Evolutionary conservation across 371 early-diverging fungal genomes (phyloP).

Genomic region (Mortierella sp.): DNA sequence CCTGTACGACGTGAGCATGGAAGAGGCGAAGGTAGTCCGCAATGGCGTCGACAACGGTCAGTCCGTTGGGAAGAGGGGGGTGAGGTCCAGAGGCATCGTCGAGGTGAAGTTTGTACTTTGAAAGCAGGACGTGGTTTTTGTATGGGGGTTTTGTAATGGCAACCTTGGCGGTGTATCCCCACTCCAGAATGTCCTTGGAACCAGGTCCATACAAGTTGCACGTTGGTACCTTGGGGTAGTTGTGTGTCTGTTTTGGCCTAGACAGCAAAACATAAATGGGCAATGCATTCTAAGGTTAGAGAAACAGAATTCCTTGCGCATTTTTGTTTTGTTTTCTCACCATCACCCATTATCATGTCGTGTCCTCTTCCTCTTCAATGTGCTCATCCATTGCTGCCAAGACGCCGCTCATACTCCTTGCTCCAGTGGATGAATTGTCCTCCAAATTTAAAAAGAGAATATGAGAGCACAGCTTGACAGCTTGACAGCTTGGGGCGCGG

Average conservation of each 20-base stretch:
- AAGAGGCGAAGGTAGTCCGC: slow-evolving; percentile 63
- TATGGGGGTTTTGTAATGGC: slow-evolving; percentile 64
- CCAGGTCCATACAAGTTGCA: slow-evolving; percentile 37
- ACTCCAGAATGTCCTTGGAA: slow-evolving; percentile 40
- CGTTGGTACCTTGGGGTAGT: slow-evolving; percentile 46
- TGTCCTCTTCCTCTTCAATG: neutral
- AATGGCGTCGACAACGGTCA: slow-evolving; percentile 64
- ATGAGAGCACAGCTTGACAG: slow-evolving; percentile 8
- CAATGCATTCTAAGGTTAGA: neutral
- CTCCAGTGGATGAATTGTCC: neutral
- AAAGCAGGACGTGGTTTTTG: slow-evolving; percentile 64
- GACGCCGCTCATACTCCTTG: neutral
- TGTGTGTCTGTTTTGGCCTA: slow-evolving; percentile 52
- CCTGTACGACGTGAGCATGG: slow-evolving; percentile 59
- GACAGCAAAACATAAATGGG: neutral
- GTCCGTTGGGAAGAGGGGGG: slow-evolving; percentile 60
- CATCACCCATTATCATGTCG: neutral
- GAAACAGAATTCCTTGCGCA: neutral
- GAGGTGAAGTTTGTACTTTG: slow-evolving; percentile 68
- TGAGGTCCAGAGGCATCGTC: slow-evolving; percentile 62
- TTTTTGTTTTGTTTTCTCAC: neutral
- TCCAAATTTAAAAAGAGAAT: neutral
- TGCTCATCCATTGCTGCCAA: neutral
- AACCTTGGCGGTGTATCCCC: slow-evolving; percentile 63
- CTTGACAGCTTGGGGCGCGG: slow-evolving; percentile 1